Base-by-base conservation (phyloP, 1,284 basidiomycete genomes). In the Cutaneotrichosporon mucoides region DNA sequence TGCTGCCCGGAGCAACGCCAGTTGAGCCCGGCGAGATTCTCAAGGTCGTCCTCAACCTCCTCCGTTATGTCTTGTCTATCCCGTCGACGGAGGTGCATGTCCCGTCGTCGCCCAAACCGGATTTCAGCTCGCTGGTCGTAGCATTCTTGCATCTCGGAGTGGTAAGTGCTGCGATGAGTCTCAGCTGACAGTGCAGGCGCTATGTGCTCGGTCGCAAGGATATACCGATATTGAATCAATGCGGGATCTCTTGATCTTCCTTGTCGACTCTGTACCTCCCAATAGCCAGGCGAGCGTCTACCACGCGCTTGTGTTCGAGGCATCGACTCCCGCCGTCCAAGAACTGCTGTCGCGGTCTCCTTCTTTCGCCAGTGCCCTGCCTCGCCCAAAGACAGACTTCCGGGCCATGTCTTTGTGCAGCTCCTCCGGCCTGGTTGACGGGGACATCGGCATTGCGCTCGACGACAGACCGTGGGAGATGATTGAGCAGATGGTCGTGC, bases 391-490 rank as follows among this genome's bases (percentile, higher is more conserved):
- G 11, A 63, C 71, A 4, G 38, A 60, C 1, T 62, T 61, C 24
- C 64, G 73, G 13, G 64, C 69, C 3, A 69, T 72, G 58, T 66
- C 66, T 0, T 59, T 75, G n/a, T 38, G 56, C 9, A 60, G 59
- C 13, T 56, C 64, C 10, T 46, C 57, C 9, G 49, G 53, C 4
- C 55, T 62, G 24, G 65, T 66, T 10, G 54, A 47, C 36, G 59
- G 57, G 33, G 53, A 55, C 44, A 45, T 34, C 36, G 61, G 56
- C 1, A 45, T 73, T 4, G 52, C 66, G 2, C 66, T 76, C 33
- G 75, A 77, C 45, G 75, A 77, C 55, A 63, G 74, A 9, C 69
- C 69, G n/a, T 77, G 75, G 75, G 75, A 77, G 63, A 61, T 73
- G 62, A 68, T 73, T 24, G 74, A 77, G 55, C 64, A 71, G 13